Conservation (phyloP, 495 filamentous ascomycete species). For the Penicillium bialowiezense region DNA sequence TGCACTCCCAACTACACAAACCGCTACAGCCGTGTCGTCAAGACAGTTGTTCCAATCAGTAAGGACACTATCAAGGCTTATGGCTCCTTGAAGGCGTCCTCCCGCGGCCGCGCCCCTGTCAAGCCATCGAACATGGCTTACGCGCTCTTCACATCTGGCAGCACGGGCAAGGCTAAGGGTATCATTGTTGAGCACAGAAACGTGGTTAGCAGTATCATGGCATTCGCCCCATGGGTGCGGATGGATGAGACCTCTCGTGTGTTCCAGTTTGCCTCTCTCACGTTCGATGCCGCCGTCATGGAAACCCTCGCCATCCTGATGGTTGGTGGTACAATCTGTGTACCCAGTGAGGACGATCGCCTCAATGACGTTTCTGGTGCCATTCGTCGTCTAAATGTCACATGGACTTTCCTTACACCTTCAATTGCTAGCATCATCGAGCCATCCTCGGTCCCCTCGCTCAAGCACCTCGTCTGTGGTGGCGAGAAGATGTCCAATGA, state of each 20-base stretch:
- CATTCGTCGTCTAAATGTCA: slow-evolving; percentile 48
- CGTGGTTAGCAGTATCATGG: slow-evolving; percentile 45
- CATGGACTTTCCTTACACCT: slow-evolving; percentile 53
- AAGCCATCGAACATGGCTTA: slow-evolving; percentile 37
- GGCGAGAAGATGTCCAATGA: slow-evolving; percentile 49
- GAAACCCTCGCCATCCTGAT: slow-evolving; percentile 51
- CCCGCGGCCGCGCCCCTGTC: not conserved
- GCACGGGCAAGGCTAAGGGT: slow-evolving; percentile 57
- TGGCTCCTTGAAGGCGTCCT: slow-evolving; percentile 15
- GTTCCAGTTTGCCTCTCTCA: slow-evolving; percentile 55
- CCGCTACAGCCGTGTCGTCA: slow-evolving; percentile 27
- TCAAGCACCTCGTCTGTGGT: slow-evolving; percentile 44
- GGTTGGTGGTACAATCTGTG: slow-evolving; percentile 59
- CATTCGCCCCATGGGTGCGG: slow-evolving; percentile 35
- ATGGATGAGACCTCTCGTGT: slow-evolving; percentile 39
- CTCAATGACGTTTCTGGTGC: slow-evolving; percentile 47
- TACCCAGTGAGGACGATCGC: slow-evolving; percentile 57
- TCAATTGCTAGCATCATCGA: slow-evolving; percentile 50
- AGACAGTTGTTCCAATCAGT: slow-evolving; percentile 36
- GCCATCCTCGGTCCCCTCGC: slow-evolving; percentile 40
- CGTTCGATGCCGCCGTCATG: slow-evolving; percentile 52
- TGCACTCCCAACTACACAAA: slow-evolving; percentile 35
- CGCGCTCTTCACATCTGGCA: slow-evolving; percentile 51
- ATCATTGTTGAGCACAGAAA: slow-evolving; percentile 49
- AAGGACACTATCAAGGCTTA: slow-evolving; percentile 36